These are phyloP conservation scores for Artemisia argyi DNA, from an alignment of 129 eudicot genomes.

Conservation along the genomic window DNA sequence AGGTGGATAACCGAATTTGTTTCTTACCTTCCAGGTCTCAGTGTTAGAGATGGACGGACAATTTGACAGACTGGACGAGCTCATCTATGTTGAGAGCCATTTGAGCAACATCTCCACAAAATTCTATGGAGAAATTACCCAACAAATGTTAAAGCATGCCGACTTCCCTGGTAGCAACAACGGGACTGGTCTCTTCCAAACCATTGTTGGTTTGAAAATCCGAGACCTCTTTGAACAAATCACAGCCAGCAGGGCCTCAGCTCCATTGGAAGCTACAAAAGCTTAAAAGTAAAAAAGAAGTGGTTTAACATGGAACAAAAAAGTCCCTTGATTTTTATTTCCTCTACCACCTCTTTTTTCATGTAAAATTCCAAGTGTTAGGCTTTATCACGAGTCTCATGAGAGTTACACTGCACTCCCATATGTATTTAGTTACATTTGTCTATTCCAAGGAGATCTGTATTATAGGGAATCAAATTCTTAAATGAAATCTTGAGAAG, in stretches of 20 bases:
- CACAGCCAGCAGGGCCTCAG: conserved; percentile 51
- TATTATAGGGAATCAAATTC: conserved; percentile 47
- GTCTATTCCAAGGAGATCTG: conserved; percentile 43
- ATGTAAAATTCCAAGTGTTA: conserved; percentile 42
- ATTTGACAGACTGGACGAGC: conserved; percentile 94
- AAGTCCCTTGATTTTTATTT: conserved; percentile 22
- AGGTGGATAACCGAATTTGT: background rate
- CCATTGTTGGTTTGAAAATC: conserved; percentile 86
- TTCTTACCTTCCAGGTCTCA: conserved; percentile 59
- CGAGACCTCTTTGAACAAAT: conserved; percentile 92
- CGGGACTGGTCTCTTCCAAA: conserved; percentile 96
- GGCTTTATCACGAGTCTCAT: conserved; percentile 33
- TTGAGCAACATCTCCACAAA: conserved; percentile 93
- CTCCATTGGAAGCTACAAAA: conserved; percentile 69
- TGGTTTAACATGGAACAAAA: conserved; percentile 12
- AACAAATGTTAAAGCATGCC: conserved; percentile 86
- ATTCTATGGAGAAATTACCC: conserved; percentile 96
- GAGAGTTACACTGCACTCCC: conserved; percentile 41
- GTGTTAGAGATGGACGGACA: conserved; percentile 98
- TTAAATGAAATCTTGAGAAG: conserved; percentile 27
- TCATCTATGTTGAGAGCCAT: conserved; percentile 92
- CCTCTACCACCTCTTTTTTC: conserved; percentile 29
- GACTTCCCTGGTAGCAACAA: conserved; percentile 99
- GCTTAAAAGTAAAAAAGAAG: conserved; percentile 45
- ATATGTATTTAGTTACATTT: conserved; percentile 50